These are phyloP conservation scores for Boletus sensibilis DNA, from an alignment of 768 basidiomycete genomes.

Conservation along the genomic window DNA sequence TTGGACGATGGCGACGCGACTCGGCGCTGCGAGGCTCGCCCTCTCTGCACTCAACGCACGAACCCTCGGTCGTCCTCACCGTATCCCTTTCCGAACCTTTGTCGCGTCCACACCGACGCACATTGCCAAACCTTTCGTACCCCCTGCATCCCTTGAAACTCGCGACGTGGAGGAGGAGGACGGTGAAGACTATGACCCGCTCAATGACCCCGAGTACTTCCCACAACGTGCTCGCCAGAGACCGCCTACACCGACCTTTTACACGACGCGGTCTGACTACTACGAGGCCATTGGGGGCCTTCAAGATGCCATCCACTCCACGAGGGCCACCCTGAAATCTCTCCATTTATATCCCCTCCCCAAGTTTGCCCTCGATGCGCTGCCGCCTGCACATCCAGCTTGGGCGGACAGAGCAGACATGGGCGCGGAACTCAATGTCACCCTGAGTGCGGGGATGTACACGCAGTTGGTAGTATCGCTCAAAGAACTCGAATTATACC, in stretches of 20 bases:
- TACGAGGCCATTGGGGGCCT: slow-evolving; percentile 70
- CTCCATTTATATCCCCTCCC: slow-evolving; percentile 81
- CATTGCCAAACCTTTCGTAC: slow-evolving; percentile 21
- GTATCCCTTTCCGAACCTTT: slow-evolving; percentile 9
- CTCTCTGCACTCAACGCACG: slow-evolving; percentile 5
- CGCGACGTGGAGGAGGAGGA: slow-evolving; percentile 4
- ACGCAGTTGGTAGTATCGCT: slow-evolving; percentile 60
- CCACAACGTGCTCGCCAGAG: slow-evolving; percentile 16
- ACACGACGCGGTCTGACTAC: slow-evolving; percentile 74
- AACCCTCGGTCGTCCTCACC: neutral
- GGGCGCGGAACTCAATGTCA: slow-evolving; percentile 51
- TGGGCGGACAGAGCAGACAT: slow-evolving; percentile 72
- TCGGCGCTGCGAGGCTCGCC: slow-evolving; percentile 6
- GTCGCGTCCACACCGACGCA: slow-evolving; percentile 1
- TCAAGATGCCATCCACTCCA: slow-evolving; percentile 57
- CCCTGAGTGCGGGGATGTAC: slow-evolving; percentile 70
- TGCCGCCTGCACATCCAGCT: slow-evolving; percentile 57
- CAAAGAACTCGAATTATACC: slow-evolving; percentile 64
- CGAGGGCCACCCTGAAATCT: slow-evolving; percentile 57
- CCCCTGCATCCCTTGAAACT: slow-evolving; percentile 25
- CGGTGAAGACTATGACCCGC: neutral
- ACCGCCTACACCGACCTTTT: slow-evolving; percentile 78
- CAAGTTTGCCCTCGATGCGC: slow-evolving; percentile 54
- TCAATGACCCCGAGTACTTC: slow-evolving; percentile 4
- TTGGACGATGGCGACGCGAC: slow-evolving; percentile 13